Base-by-base conservation (phyloP, 208 protist species). In the Trypanosoma congolense region DNA sequence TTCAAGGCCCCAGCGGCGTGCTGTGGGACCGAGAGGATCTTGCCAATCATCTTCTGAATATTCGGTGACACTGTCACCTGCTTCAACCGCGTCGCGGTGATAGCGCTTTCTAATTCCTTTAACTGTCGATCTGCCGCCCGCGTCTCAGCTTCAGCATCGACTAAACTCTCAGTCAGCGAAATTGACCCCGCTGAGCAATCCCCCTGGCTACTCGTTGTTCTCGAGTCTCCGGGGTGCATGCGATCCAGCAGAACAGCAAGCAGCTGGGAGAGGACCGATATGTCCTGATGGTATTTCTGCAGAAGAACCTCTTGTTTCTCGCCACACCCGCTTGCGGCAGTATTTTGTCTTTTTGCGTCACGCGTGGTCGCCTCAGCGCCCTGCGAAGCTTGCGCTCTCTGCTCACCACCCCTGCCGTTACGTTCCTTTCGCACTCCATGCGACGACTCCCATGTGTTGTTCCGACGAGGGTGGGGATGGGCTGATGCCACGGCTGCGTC, bases 71-170 rank as follows among this genome's bases (percentile, higher is more conserved):
- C 30, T 1, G 9, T n/a, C 1, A 26, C 36, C 9, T 22, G 19
- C 22, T 49, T 38, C 28, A 5, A 5, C 22, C 49, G 35, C 14
- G 56, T 16, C 2, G 10, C 30, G 31, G 16, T n/a, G 42, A 64
- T 2, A 31, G 29, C 57, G 30, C 56, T 29, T 21, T 56, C 31
- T 16, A 64, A 35, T 16, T 54, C 49, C 33, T 4, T 33, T 25
- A 64, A 29, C 45, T 61, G 56, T 5, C 45, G 6, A 31, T 53
- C 53, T 16, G 53, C 14, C 28, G 22, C 48, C 16, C 14, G 29
- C 30, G 31, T 3, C 21, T 6, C 12, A 38, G 9, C 33, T 38
- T 38, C 33, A 38, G 9, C 33, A 6, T 6, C 33, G 12, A 6
- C 12, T 38, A 12, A 38, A 12, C 12, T 12, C 12, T 38, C 33